A percentile compares a stretch with the other conserved stretches of the same genome.
Conservation (phyloP, 495 filamentous ascomycete species). For the Opeltia flavorubescens region DNA sequence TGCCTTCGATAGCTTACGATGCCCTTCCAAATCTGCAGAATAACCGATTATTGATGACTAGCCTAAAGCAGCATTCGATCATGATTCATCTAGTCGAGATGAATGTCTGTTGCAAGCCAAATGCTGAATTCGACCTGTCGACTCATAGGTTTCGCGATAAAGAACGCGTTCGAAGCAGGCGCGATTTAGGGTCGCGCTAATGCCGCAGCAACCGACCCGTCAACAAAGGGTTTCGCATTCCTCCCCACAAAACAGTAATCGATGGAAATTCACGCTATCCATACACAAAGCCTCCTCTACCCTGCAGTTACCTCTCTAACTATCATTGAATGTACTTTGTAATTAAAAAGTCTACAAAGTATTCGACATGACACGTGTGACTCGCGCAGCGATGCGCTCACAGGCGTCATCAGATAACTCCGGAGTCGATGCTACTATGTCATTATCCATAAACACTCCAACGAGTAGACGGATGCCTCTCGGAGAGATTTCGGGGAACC, state of each 20-base stretch:
- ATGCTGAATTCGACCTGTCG: too few relatives aligned
- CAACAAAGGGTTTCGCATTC: slow-evolving; percentile 14
- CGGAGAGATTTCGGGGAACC: slow-evolving; percentile 13
- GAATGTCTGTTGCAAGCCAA: too few relatives aligned
- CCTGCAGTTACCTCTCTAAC: too few relatives aligned
- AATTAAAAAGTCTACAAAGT: not conserved
- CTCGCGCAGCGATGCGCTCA: slow-evolving; percentile 17
- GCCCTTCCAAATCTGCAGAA: not conserved
- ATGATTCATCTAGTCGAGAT: not conserved
- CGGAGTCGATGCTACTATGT: slow-evolving; percentile 3
- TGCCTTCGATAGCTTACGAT: not conserved
- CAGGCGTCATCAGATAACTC: slow-evolving; percentile 13
- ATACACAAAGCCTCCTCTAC: too few relatives aligned
- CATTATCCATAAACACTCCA: slow-evolving; percentile 11
- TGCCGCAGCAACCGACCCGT: slow-evolving; percentile 11
- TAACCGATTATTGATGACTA: not conserved
- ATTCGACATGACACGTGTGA: slow-evolving; percentile 22
- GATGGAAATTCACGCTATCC: slow-evolving; percentile 10
- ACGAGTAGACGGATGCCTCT: slow-evolving; percentile 13
- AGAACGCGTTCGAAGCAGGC: not conserved
- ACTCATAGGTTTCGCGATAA: too few relatives aligned
- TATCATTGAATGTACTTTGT: too few relatives aligned
- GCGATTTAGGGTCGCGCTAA: slow-evolving; percentile 2
- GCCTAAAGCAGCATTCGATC: too few relatives aligned
- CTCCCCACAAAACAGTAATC: slow-evolving; percentile 10